Percentiles rank a stretch among this genome's conserved stretches.
Evolutionary conservation across 441 rosid genomes (phyloP).

Genomic region (Geranium incanum): DNA sequence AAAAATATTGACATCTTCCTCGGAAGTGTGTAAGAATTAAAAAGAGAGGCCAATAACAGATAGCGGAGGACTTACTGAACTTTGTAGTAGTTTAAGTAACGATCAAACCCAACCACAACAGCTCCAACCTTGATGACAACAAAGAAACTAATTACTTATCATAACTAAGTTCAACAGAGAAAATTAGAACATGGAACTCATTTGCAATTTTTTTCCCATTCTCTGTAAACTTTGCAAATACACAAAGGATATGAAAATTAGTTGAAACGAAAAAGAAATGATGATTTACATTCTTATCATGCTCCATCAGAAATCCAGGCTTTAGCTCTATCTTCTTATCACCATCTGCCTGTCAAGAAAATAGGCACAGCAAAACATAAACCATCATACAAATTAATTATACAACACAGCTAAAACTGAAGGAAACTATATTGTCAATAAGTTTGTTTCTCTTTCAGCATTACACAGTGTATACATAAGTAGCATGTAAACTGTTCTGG

Average conservation of each 20-base stretch:
- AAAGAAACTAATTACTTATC: conserved; percentile 15
- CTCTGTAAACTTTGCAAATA: not conserved
- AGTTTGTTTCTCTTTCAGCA: not conserved
- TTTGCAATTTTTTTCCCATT: no score
- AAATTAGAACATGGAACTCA: not conserved
- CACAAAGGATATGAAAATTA: no score
- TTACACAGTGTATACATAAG: not conserved
- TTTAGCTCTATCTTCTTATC: conserved; percentile 58
- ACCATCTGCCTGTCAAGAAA: conserved; percentile 51
- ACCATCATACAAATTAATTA: not conserved
- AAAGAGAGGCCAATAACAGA: not conserved
- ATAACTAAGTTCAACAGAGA: not conserved
- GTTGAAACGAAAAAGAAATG: conserved; percentile 5
- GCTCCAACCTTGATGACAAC: conserved; percentile 56
- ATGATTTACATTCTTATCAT: conserved; percentile 50
- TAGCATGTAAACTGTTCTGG: not conserved
- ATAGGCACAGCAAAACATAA: not conserved
- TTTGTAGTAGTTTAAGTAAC: conserved; percentile 69
- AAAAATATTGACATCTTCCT: not conserved
- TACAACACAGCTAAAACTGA: not conserved
- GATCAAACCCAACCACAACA: conserved; percentile 77
- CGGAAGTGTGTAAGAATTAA: not conserved
- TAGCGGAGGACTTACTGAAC: conserved; percentile 41
- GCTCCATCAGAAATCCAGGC: conserved; percentile 71
- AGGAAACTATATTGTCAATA: not conserved